phyloP scores from a whole-genome alignment of 495 filamentous ascomycete genomes.

The Xylaria longipes region DNA sequence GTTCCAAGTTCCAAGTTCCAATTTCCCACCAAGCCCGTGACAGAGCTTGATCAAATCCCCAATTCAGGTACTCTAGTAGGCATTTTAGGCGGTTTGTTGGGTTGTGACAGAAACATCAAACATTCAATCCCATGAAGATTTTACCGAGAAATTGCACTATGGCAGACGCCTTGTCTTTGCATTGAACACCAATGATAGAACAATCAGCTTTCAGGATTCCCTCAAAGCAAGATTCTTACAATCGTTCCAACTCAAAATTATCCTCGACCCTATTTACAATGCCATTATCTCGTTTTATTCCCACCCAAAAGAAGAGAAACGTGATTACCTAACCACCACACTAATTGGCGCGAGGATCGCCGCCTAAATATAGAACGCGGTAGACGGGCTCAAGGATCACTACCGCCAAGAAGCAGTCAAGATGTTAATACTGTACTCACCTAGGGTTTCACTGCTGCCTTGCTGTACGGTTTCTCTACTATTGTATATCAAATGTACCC shows the following conservation, averaged over 20 bases:
- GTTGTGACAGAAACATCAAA: neutral
- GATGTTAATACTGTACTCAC: neutral
- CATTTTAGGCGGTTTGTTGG: neutral
- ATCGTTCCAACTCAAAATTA: neutral
- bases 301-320: neutral
- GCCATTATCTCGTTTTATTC: neutral
- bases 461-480: neutral
- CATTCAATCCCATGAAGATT: neutral
- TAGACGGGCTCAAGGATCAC: neutral
- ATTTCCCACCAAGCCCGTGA: neutral
- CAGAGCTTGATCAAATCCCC: neutral
- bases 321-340: neutral
- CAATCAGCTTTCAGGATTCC: neutral
- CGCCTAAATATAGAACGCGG: slow-evolving; percentile 12
- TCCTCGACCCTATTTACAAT: neutral
- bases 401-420: neutral
- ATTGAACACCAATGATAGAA: neutral
- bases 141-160: neutral
- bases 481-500: neutral
- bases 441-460: neutral
- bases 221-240: neutral
- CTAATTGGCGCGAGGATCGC: neutral
- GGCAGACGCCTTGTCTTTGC: neutral
- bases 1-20: neutral
- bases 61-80: neutral